A percentile compares a stretch with the other conserved stretches of the same genome.
Evolutionary conservation across 2,329 filamentous ascomycete species (phyloP).

Genomic region (Paecilomyces sp.): DNA sequence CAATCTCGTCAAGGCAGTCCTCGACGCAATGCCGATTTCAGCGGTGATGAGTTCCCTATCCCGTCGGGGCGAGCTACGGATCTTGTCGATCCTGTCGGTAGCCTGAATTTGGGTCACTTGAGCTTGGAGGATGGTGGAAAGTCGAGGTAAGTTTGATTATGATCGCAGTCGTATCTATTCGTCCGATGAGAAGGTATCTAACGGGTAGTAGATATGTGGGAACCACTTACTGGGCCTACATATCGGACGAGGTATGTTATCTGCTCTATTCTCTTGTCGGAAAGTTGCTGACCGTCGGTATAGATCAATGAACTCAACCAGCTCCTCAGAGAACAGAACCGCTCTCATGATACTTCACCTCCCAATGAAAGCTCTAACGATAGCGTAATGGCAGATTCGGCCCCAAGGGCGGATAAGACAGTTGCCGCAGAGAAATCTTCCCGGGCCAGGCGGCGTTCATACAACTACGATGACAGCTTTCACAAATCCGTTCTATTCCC

Average conservation of each 20-base stretch:
- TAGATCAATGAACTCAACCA: constrained; percentile 40
- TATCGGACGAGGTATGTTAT: constrained; percentile 32
- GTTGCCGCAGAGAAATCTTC: constrained; percentile 13
- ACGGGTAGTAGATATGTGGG: constrained; percentile 33
- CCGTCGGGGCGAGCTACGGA: constrained; percentile 35
- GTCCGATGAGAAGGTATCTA: neutral
- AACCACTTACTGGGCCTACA: constrained; percentile 40
- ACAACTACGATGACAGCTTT: constrained; percentile 21
- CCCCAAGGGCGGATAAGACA: constrained; percentile 8
- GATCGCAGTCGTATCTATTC: neutral
- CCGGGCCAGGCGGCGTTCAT: constrained; percentile 4
- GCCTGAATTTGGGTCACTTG: constrained; percentile 33
- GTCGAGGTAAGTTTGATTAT: constrained; percentile 18
- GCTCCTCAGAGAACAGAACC: constrained; percentile 34
- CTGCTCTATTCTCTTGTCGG: neutral
- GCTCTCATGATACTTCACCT: constrained; percentile 21
- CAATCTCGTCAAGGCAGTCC: constrained; percentile 24
- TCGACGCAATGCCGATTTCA: constrained; percentile 25
- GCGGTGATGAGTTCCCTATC: constrained; percentile 36
- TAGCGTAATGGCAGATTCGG: constrained; percentile 13
- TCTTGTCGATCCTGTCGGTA: constrained; percentile 35
- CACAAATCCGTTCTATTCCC: constrained; percentile 32
- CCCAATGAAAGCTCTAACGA: constrained; percentile 15
- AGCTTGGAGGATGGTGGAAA: constrained; percentile 37
- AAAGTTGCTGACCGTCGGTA: constrained; percentile 7